phyloP scores from a whole-genome alignment of 306 rosid species.

The Sicyos baderoa region DNA sequence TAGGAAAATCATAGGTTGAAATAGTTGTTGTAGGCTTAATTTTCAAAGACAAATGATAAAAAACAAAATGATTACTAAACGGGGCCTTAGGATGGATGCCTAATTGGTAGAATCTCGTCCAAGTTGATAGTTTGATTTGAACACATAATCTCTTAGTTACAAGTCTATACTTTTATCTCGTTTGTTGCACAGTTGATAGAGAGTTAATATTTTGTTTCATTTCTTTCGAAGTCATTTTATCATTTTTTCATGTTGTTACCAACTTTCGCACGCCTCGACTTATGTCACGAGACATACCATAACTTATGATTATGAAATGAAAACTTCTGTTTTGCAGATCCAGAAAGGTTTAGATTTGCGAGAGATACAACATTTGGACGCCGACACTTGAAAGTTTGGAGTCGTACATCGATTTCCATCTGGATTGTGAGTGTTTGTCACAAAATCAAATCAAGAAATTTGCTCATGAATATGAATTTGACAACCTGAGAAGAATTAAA shows the following conservation, averaged over 20 bases:
- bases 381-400: conserved; percentile 61
- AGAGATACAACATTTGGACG: conserved; percentile 81
- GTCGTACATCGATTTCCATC: conserved; percentile 42
- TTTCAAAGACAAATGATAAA: too few species aligned
- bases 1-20: too few species aligned
- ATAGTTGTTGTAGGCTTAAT: too few species aligned
- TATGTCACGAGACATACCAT: too few species aligned
- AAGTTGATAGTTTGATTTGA: too few species aligned
- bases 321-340: conserved; percentile 41
- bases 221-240: background rate
- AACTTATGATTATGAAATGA: conserved; percentile 1
- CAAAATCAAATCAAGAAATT: conserved; percentile 9
- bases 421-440: conserved; percentile 46
- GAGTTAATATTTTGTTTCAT: background rate
- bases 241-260: background rate
- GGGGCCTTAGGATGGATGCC: background rate
- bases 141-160: too few species aligned
- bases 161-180: too few species aligned
- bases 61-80: too few species aligned
- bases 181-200: too few species aligned
- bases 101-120: background rate
- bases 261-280: too few species aligned
- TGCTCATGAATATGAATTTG: conserved; percentile 7
- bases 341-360: conserved; percentile 72
- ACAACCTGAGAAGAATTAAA: background rate